Conservation (phyloP, 2,329 filamentous ascomycete genomes). For the Colletotrichum zoysiae region DNA sequence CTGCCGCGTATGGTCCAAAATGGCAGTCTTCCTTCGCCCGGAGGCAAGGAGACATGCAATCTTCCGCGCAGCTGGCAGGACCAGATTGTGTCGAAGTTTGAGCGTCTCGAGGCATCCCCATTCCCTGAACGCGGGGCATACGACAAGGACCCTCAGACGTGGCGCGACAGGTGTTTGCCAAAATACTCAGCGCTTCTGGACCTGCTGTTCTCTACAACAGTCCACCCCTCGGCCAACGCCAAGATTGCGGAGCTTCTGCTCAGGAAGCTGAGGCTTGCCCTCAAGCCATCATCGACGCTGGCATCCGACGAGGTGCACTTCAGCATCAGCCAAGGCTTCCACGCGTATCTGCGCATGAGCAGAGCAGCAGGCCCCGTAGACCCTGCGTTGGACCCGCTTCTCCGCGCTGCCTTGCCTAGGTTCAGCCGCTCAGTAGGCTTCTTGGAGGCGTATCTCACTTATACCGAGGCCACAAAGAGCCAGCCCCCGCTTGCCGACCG, state of each 20-base stretch:
- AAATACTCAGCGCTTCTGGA: constrained; percentile 77
- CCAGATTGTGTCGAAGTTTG: constrained; percentile 78
- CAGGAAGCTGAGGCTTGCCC: constrained; percentile 73
- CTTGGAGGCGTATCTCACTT: constrained; percentile 71
- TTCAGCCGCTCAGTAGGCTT: constrained; percentile 77
- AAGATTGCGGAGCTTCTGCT: constrained; percentile 75
- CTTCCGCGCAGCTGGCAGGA: constrained; percentile 79
- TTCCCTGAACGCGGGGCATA: constrained; percentile 74
- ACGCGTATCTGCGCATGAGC: constrained; percentile 76
- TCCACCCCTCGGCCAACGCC: constrained; percentile 75
- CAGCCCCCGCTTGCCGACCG: constrained; percentile 19
- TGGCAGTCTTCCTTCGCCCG: constrained; percentile 65
- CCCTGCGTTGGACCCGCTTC: constrained; percentile 70
- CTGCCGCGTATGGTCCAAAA: constrained; percentile 73
- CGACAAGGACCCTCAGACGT: constrained; percentile 71
- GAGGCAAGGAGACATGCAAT: constrained; percentile 65
- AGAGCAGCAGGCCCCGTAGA: constrained; percentile 70
- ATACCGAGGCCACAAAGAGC: constrained; percentile 57
- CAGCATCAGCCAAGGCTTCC: constrained; percentile 80
- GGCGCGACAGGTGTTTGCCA: constrained; percentile 73
- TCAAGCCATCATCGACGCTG: constrained; percentile 70
- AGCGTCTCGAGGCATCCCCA: constrained; percentile 71
- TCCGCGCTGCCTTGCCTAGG: constrained; percentile 74
- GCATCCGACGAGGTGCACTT: constrained; percentile 76
- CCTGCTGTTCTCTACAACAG: constrained; percentile 70